A percentile compares a stretch with the other conserved stretches of the same genome.
These are phyloP conservation scores for Flaveria brownii DNA, from an alignment of 129 eudicot genomes.

Conservation along the genomic window DNA sequence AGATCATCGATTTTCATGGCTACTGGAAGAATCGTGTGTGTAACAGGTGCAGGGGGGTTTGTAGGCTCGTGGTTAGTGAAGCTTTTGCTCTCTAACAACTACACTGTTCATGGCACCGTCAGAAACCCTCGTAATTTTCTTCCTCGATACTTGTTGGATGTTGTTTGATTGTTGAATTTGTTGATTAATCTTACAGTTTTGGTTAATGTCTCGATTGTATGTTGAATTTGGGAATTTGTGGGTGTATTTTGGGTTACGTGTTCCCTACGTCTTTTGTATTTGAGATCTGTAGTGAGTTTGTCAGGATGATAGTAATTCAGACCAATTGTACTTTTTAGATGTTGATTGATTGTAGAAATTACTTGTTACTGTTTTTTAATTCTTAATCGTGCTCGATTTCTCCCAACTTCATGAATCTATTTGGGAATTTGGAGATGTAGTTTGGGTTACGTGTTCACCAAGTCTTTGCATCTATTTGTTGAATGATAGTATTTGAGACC, in stretches of 20 bases:
- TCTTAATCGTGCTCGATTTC: conserved; percentile 3
- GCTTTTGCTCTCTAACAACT: conserved; percentile 53
- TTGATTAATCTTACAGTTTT: not conserved
- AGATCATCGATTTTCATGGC: conserved; percentile 18
- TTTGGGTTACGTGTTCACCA: not conserved
- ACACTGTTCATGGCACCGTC: conserved; percentile 70
- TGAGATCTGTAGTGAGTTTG: too few relatives aligned
- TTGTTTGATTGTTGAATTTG: not conserved
- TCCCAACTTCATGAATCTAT: not conserved
- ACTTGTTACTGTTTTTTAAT: not conserved
- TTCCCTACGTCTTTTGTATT: too few relatives aligned
- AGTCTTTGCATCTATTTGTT: not conserved
- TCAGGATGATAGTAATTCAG: too few relatives aligned
- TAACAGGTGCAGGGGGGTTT: conserved; percentile 85
- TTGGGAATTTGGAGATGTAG: not conserved
- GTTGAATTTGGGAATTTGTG: too few relatives aligned
- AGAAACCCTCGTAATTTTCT: conserved; percentile 59
- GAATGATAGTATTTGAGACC: not conserved
- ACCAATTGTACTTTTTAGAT: too few relatives aligned
- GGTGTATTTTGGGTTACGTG: too few relatives aligned
- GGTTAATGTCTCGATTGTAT: too few relatives aligned
- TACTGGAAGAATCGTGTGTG: conserved; percentile 52
- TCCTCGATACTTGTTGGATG: not conserved
- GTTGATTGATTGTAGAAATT: not conserved
- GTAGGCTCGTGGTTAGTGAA: conserved; percentile 76